Evolutionary conservation across 371 early-diverging fungal species (phyloP), one percentile per base, ranked within the genome.

Genomic region (Lichtheimia ramosa): DNA sequence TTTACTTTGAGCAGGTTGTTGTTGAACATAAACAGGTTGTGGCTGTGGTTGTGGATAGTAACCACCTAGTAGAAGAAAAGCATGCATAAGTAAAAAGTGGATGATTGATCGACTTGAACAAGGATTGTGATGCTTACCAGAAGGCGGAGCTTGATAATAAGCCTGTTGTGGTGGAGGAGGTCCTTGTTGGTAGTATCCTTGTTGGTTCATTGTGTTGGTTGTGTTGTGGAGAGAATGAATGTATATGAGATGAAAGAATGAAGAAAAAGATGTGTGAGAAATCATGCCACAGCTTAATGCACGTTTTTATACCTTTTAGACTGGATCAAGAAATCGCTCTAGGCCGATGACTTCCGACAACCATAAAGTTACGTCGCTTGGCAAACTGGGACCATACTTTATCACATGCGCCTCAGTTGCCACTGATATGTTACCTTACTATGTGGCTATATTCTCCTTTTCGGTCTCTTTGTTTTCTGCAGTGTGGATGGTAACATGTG

Each of bases 31-130:
- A 15, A 59, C 58, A 10, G 52, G 56, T 24, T 68, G 63, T 46
- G 68, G 68, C n/a, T 61, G 59, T 14, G 65, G 65, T 40, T 64
- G 65, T 3, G 68, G 68, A 39, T 68, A 63, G 43, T 63, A 68
- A 51, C 63, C 61, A 60, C 46, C 43, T 23, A 14, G 6, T 15
- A 49, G 55, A 43, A 20, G 13, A 14, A 4, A 20, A 8, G 18
- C 10, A 16, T 28, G 3, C 8, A 1, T 25, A 20, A 25, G 8
- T 48, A n/a, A 50, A 25, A 24, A n/a, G n/a, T n/a, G n/a, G n/a
- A 43, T 15, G 8, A 51, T 25, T 21, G 5, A 25, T 43, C 40
- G 27, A 10, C 5, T 34, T 5, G 58, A 40, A 28, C 15, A 15
- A 34, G 14, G 20, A 12, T 5, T n/a, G 28, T 16, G 41, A 42